Percentiles rank a stretch among this genome's conserved stretches.
Conservation (phyloP, 768 basidiomycete species). For the Boletus fagicola region DNA sequence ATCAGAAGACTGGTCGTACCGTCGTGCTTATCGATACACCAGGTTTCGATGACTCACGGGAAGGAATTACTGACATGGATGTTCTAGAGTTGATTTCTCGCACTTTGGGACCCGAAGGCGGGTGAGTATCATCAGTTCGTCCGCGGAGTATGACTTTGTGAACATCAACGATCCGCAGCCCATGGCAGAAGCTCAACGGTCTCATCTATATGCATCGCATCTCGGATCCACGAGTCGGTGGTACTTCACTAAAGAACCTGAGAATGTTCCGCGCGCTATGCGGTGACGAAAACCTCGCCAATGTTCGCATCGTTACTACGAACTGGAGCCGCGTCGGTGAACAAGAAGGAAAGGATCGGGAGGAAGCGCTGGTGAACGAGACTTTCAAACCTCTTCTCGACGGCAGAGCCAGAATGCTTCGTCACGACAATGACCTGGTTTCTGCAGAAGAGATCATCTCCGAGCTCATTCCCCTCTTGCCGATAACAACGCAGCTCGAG, state of each 20-base stretch:
- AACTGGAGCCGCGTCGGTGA: neutral
- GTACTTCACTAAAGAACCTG: neutral
- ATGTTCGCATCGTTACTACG: neutral
- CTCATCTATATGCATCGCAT: neutral
- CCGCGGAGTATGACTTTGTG: neutral
- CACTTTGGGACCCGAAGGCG: neutral
- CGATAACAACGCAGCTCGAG: neutral
- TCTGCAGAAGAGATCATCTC: neutral
- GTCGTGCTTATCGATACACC: neutral
- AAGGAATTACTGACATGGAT: neutral
- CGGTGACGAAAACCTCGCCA: neutral
- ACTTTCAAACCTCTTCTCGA: neutral
- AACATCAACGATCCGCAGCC: neutral
- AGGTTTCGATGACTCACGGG: neutral
- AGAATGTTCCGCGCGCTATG: neutral
- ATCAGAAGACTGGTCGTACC: neutral
- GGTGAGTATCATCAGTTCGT: neutral
- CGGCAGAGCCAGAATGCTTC: neutral
- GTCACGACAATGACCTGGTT: neutral
- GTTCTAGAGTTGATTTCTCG: neutral
- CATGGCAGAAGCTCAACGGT: neutral
- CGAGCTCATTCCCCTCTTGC: neutral
- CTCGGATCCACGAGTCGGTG: neutral
- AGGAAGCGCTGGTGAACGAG: neutral
- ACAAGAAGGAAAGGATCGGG: neutral